Conservation (phyloP, 495 filamentous ascomycete genomes). For the Hypoxylon subgilvum region DNA sequence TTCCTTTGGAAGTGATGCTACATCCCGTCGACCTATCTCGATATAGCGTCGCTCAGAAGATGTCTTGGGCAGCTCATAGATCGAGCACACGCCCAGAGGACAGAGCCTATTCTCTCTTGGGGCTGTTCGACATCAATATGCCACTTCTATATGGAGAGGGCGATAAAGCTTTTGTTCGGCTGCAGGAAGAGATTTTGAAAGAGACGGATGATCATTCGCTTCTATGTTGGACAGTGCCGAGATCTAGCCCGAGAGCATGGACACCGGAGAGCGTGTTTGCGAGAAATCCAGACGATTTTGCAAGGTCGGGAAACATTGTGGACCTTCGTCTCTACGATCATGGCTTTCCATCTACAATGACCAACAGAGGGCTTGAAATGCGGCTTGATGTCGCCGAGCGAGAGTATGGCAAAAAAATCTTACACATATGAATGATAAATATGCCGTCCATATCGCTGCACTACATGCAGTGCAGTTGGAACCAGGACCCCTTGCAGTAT, state of each 20-base stretch:
- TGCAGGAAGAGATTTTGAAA: constrained; percentile 45
- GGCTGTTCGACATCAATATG: constrained; percentile 44
- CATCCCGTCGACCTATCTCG: no score
- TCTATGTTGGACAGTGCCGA: constrained; percentile 37
- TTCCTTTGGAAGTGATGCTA: constrained; percentile 10
- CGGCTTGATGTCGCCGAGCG: not conserved
- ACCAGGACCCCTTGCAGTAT: not conserved
- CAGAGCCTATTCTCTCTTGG: constrained; percentile 41
- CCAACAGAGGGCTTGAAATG: constrained; percentile 22
- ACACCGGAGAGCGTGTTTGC: constrained; percentile 30
- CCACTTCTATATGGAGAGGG: constrained; percentile 47
- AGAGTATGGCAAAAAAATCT: not conserved
- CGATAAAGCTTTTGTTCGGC: constrained; percentile 34
- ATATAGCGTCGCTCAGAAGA: constrained; percentile 30
- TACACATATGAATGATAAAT: constrained; percentile 10
- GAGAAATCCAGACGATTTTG: constrained; percentile 22
- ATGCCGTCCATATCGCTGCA: not conserved
- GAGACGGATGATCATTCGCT: constrained; percentile 40
- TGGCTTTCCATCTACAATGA: constrained; percentile 15
- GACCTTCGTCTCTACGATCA: not conserved
- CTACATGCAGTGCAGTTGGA: not conserved
- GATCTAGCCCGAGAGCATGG: constrained; percentile 6
- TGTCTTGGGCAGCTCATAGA: constrained; percentile 44
- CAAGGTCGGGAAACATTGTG: not conserved
- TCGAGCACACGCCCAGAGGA: constrained; percentile 39